Base-by-base conservation (phyloP, 1,284 basidiomycete species). In the Cutaneotrichosporon curvatum region DNA sequence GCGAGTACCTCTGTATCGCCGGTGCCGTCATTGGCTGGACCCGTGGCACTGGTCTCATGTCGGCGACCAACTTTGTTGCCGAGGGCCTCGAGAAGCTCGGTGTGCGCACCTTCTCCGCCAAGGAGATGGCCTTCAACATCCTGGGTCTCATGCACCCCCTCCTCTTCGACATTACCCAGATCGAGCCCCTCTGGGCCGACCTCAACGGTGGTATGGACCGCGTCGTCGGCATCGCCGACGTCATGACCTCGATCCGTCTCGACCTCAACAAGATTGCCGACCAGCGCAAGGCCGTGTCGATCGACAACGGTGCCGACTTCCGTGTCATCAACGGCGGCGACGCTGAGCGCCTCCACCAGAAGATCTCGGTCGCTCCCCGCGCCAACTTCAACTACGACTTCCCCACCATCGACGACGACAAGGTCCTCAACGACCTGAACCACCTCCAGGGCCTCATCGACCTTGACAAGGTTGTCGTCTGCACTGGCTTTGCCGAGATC, bases 61-160 rank as follows among this genome's bases (percentile, higher is more conserved):
- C 81, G 51, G 85, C 88, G 4, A 94, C 89, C 48, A 95, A 96
- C 75, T 89, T 87, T 44, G 84, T 97, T 46, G 89, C 95, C 36
- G 87, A 95, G 55, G 88, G 91, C 52, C 80, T 98, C 42, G 94
- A 98, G 75, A 81, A 84, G 57, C 81, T 89, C 56, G 94, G 95
- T 59, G 87, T 95, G 53, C 83, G 94, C 60, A 98, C 95, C 4
- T 98, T 97, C 82, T 95, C 90, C 3, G 86, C 92, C 40, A 96
- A 96, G 76, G 94, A 98, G 76, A 98, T 98, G 94, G 91, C 92
- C 3, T 98, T 98, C 82, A 98, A 97, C 75, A 89, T 98, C 62
- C 83, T 98, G 48, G 95, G 94, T 59, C 79, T 94, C 39, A 95
- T 98, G 90, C 95, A 97, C 70, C 94, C 95, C 36, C 82, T 97